Conservation (phyloP, 768 basidiomycete genomes). For the Termitomyces sp. region DNA sequence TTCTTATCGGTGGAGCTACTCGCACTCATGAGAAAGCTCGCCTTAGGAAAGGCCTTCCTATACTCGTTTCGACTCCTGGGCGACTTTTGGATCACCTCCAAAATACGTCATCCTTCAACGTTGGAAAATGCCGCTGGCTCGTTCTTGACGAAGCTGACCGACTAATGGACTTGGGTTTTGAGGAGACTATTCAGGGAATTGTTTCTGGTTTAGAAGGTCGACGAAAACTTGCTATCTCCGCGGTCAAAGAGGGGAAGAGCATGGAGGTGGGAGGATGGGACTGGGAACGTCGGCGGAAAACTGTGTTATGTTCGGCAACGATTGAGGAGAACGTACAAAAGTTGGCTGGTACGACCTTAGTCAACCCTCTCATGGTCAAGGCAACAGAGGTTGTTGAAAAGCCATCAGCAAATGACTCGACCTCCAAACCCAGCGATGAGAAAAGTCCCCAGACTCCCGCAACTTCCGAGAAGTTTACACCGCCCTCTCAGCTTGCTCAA, state of each 20-base stretch:
- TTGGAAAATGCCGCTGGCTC: slow-evolving; percentile 93
- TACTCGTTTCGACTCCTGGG: slow-evolving; percentile 94
- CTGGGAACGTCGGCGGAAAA: slow-evolving; percentile 72
- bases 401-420: slow-evolving; percentile 8
- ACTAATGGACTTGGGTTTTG: slow-evolving; percentile 97
- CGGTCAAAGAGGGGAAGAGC: slow-evolving; percentile 59
- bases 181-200: slow-evolving; percentile 91
- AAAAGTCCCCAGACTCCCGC: slow-evolving; percentile 14
- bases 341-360: slow-evolving; percentile 77
- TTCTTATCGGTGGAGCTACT: slow-evolving; percentile 92
- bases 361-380: slow-evolving; percentile 80
- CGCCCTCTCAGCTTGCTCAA: slow-evolving; percentile 90
- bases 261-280: slow-evolving; percentile 83
- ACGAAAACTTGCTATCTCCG: slow-evolving; percentile 64
- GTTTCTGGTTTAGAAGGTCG: slow-evolving; percentile 83
- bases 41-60: slow-evolving; percentile 89
- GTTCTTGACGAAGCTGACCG: slow-evolving; percentile 97
- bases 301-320: slow-evolving; percentile 94
- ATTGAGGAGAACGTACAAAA: slow-evolving; percentile 94
- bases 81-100: slow-evolving; percentile 94
- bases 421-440: slow-evolving; percentile 11
- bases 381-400: slow-evolving; percentile 52
- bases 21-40: slow-evolving; percentile 94
- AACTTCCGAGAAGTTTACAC: slow-evolving; percentile 67
- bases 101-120: slow-evolving; percentile 88